A percentile compares a stretch with the other conserved stretches of the same genome.
These are phyloP conservation scores for Cenchrus fungigraminus DNA, from an alignment of 176 grass and related monocot species.

Conservation along the genomic window DNA sequence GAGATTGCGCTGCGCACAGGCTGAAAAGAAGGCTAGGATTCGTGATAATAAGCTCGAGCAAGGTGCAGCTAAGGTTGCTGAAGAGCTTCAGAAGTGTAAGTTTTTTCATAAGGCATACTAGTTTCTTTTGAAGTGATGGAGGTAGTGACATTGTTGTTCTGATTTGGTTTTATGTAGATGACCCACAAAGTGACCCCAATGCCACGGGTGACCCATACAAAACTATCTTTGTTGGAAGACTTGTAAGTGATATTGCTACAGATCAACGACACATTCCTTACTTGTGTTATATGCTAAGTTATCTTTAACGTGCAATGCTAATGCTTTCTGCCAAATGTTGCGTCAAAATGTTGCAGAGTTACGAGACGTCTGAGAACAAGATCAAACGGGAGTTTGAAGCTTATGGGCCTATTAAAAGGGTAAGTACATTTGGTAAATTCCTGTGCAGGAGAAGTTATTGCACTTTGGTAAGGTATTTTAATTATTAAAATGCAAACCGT, in stretches of 20 bases:
- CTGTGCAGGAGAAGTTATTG: conserved; percentile 61
- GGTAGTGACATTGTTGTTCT: conserved; percentile 6
- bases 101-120: conserved; percentile 1
- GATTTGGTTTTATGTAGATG: conserved; percentile 55
- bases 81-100: conserved; percentile 81
- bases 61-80: conserved; percentile 75
- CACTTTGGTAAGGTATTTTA: conserved; percentile 64
- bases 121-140: conserved; percentile 12
- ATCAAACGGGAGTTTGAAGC: conserved; percentile 92
- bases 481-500: conserved; percentile 31
- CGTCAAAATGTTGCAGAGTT: conserved; percentile 52
- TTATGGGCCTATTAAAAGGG: conserved; percentile 96
- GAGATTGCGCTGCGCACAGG: conserved; percentile 39
- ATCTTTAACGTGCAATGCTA: conserved; percentile 23
- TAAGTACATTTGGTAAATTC: conserved; percentile 65
- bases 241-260: conserved; percentile 57
- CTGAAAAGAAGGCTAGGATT: conserved; percentile 82
- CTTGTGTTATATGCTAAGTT: conserved; percentile 13
- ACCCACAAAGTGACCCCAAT: conserved; percentile 84
- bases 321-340: conserved; percentile 6
- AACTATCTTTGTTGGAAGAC: conserved; percentile 82
- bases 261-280: neutral
- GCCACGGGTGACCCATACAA: conserved; percentile 84
- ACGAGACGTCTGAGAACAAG: conserved; percentile 72
- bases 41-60: conserved; percentile 64